phyloP scores from a whole-genome alignment of 2,329 filamentous ascomycete genomes.

The Colletotrichum shisoi region DNA sequence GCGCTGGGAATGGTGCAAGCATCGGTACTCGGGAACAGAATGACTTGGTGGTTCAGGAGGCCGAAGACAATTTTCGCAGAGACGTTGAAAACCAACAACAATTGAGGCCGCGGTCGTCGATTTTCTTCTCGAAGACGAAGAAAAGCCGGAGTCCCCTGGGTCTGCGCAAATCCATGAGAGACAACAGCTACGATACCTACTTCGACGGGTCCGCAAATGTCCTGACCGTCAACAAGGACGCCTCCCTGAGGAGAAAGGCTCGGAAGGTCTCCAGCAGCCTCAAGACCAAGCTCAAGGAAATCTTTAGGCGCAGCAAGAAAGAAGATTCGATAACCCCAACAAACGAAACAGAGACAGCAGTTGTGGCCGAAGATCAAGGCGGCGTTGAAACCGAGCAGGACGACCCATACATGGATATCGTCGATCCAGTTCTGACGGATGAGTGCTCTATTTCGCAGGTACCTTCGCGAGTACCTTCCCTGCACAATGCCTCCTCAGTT shows the following conservation, averaged over 20 bases:
- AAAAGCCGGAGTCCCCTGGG: conserved; percentile 47
- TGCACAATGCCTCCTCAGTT: conserved; percentile 57
- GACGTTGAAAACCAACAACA: conserved; percentile 49
- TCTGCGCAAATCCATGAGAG: conserved; percentile 58
- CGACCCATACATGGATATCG: conserved; percentile 48
- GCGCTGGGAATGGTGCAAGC: conserved; percentile 40
- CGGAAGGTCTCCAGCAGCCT: conserved; percentile 70
- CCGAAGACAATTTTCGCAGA: conserved; percentile 49
- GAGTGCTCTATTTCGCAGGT: conserved; percentile 59
- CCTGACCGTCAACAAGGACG: conserved; percentile 18
- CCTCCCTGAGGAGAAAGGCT: conserved; percentile 59
- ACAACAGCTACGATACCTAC: conserved; percentile 47
- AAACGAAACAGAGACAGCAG: conserved; percentile 60
- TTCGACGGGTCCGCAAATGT: conserved; percentile 41
- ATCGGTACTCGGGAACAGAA: conserved; percentile 43
- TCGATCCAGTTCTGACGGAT: conserved; percentile 49
- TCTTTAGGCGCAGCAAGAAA: conserved; percentile 58
- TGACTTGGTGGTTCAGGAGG: conserved; percentile 49
- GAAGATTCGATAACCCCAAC: conserved; percentile 54
- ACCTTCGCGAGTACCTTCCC: conserved; percentile 57
- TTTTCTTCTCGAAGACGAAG: conserved; percentile 53
- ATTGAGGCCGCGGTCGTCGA: conserved; percentile 54
- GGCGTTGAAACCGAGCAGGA: conserved; percentile 33
- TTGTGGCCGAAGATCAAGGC: neutral
- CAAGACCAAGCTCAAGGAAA: conserved; percentile 66